Evolutionary conservation across 805 yeast genomes (phyloP).

Genomic region (Candida hispaniensis): DNA sequence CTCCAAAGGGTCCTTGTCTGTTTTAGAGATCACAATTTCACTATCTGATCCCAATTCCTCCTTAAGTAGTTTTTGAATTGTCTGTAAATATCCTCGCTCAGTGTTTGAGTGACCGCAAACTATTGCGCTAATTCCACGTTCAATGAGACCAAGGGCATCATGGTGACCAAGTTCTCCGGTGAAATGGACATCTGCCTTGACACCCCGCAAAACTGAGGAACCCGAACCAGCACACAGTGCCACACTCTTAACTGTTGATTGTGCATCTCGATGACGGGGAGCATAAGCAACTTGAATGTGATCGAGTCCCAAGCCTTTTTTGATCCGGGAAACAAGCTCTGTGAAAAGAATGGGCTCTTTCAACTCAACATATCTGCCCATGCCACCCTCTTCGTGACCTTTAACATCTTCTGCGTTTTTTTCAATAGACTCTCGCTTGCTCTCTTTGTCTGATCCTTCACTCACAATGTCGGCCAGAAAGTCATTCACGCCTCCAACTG

Average conservation of each 20-base stretch:
- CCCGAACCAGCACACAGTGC: slow-evolving; percentile 98
- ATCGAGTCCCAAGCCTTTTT: slow-evolving; percentile 40
- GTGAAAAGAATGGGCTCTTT: slow-evolving; percentile 34
- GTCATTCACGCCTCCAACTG: slow-evolving; percentile 86
- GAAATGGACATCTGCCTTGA: slow-evolving; percentile 56
- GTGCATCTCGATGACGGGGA: slow-evolving; percentile 24
- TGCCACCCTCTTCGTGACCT: slow-evolving; percentile 51
- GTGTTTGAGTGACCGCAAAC: slow-evolving; percentile 87
- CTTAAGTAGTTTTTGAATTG: slow-evolving; percentile 41
- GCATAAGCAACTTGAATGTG: slow-evolving; percentile 54
- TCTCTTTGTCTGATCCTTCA: slow-evolving; percentile 24
- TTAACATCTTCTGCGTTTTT: slow-evolving; percentile 32
- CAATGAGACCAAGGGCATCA: slow-evolving; percentile 64
- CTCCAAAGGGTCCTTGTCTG: slow-evolving; percentile 56
- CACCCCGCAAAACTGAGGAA: slow-evolving; percentile 50
- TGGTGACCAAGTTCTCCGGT: slow-evolving; percentile 97
- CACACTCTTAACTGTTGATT: slow-evolving; percentile 32
- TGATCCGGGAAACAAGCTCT: slow-evolving; percentile 42
- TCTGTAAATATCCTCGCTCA: slow-evolving; percentile 69
- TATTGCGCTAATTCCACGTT: slow-evolving; percentile 59
- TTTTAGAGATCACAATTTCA: slow-evolving; percentile 39
- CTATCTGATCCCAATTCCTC: slow-evolving; percentile 34
- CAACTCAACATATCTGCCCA: slow-evolving; percentile 63
- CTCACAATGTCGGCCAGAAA: slow-evolving; percentile 64
- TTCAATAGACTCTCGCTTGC: slow-evolving; percentile 33